Percentiles rank a stretch among this genome's conserved stretches.
Evolutionary conservation across 129 eudicot species (phyloP).

Genomic region (Pseudognaphalium luteoalbum): DNA sequence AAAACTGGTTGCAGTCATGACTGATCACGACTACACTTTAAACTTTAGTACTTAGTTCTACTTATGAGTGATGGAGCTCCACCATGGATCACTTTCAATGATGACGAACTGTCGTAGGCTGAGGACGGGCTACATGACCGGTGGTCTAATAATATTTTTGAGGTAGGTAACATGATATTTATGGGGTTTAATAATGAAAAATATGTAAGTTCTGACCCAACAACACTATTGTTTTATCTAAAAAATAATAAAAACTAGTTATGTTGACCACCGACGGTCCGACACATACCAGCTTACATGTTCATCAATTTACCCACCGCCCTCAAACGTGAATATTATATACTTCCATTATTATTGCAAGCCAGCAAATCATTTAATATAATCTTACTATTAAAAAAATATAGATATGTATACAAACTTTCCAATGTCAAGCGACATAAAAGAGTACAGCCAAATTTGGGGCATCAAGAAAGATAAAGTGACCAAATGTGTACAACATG

Average conservation of each 20-base stretch:
- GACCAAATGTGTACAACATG: slow-evolving; percentile 14
- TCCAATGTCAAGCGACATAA: slow-evolving; percentile 43
- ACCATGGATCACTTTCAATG: too few relatives aligned
- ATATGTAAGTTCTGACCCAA: too few relatives aligned
- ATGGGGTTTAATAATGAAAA: too few relatives aligned
- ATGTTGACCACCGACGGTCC: slow-evolving; percentile 30
- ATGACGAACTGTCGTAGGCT: too few relatives aligned
- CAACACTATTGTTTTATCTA: too few relatives aligned
- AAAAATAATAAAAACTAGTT: background rate
- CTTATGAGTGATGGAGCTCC: too few relatives aligned
- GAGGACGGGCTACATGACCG: too few relatives aligned
- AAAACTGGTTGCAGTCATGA: too few relatives aligned
- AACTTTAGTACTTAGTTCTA: too few relatives aligned
- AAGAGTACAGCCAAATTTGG: slow-evolving; percentile 32
- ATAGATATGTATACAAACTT: background rate
- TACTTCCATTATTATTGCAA: slow-evolving; percentile 21
- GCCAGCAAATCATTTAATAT: slow-evolving; percentile 20
- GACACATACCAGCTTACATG: slow-evolving; percentile 29
- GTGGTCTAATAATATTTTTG: too few relatives aligned
- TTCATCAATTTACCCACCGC: slow-evolving; percentile 31
- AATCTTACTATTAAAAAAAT: background rate
- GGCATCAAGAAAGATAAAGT: slow-evolving; percentile 7
- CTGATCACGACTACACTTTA: too few relatives aligned
- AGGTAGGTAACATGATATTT: too few relatives aligned
- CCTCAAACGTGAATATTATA: background rate